Percentiles rank a stretch among this genome's conserved stretches.
These are phyloP conservation scores for Aspergillus terreus DNA, from an alignment of 2,329 filamentous ascomycete genomes.

Conservation along the genomic window DNA sequence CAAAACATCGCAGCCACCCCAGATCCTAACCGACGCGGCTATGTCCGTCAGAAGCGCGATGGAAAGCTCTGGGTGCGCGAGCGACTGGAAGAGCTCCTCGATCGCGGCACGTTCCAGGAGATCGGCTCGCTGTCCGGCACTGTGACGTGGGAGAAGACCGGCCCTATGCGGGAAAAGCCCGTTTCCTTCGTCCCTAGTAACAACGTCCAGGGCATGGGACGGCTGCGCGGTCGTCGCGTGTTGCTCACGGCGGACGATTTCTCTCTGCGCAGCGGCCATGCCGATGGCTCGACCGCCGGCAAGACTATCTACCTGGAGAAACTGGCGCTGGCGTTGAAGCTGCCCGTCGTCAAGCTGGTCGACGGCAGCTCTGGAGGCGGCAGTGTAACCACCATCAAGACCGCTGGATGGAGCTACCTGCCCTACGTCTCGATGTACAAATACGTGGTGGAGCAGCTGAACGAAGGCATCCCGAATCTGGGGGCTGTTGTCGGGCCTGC, in stretches of 20 bases:
- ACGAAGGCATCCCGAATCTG: constrained; percentile 61
- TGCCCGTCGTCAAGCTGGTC: constrained; percentile 62
- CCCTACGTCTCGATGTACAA: constrained; percentile 55
- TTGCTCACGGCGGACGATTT: constrained; percentile 64
- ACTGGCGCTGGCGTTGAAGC: constrained; percentile 52
- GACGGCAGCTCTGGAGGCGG: constrained; percentile 63
- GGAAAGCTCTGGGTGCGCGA: constrained; percentile 65
- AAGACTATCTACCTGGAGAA: constrained; percentile 63
- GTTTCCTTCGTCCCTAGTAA: constrained; percentile 56
- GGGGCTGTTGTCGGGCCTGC: constrained; percentile 62
- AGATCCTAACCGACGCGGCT: constrained; percentile 52
- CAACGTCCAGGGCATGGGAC: constrained; percentile 59
- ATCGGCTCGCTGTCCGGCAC: constrained; percentile 59
- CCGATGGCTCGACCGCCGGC: constrained; percentile 56
- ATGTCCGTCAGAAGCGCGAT: constrained; percentile 59
- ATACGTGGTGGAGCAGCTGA: constrained; percentile 55
- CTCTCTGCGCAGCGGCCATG: constrained; percentile 60
- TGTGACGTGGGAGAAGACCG: constrained; percentile 53
- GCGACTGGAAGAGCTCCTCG: constrained; percentile 56
- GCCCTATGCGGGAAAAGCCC: constrained; percentile 37
- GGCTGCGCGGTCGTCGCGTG: constrained; percentile 51
- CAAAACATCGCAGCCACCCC: constrained; percentile 54
- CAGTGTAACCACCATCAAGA: constrained; percentile 57
- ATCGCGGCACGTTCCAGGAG: constrained; percentile 54
- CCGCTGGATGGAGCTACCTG: constrained; percentile 56